Evolutionary conservation across 495 filamentous ascomycete genomes (phyloP).

Genomic region (Tuber microsphaerosporum): DNA sequence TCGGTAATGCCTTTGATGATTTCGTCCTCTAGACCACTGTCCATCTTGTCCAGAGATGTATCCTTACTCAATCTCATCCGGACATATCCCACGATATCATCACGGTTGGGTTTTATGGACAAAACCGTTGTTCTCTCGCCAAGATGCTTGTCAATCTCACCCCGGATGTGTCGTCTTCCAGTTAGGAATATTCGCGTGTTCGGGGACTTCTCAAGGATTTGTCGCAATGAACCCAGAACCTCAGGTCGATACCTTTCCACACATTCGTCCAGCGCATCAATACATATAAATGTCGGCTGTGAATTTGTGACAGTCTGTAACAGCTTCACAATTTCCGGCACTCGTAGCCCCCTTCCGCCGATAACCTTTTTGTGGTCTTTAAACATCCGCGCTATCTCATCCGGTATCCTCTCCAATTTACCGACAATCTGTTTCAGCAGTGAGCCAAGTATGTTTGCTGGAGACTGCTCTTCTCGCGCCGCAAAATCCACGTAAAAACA

Average conservation of each 20-base stretch:
- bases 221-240: neutral
- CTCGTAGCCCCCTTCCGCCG: no score
- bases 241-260: neutral
- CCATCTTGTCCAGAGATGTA: neutral
- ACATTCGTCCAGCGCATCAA: no score
- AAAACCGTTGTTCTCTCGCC: neutral
- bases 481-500: no score
- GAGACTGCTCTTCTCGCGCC: no score
- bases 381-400: no score
- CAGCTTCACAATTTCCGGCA: no score
- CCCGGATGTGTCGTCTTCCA: neutral
- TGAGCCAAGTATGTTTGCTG: no score
- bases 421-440: no score
- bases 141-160: neutral
- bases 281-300: neutral
- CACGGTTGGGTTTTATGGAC: neutral
- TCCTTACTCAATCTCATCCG: neutral
- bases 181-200: neutral
- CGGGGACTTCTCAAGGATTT: neutral
- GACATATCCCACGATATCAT: neutral
- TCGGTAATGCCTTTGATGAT: neutral
- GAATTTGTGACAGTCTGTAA: neutral
- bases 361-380: no score
- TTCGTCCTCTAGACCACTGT: neutral
- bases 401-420: no score